phyloP scores from a whole-genome alignment of 2,329 filamentous ascomycete genomes.

The Bertia moriformis region DNA sequence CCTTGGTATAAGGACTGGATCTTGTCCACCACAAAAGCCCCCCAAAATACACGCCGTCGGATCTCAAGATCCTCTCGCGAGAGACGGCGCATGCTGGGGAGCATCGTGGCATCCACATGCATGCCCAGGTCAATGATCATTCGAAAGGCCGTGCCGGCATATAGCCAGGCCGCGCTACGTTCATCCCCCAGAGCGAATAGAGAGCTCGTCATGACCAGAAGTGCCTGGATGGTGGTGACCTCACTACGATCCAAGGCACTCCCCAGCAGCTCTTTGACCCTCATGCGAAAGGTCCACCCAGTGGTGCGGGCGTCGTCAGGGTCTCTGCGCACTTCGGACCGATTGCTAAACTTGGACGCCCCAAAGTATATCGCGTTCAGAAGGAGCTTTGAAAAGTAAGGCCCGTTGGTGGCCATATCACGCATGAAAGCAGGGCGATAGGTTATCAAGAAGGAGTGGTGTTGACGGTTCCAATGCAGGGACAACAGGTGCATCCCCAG shows the following conservation, averaged over 20 bases:
- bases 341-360: slow-evolving; percentile 25
- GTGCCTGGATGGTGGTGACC: slow-evolving; percentile 36
- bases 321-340: slow-evolving; percentile 26
- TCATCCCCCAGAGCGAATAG: slow-evolving; percentile 33
- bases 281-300: slow-evolving; percentile 28
- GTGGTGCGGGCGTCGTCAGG: slow-evolving; percentile 28
- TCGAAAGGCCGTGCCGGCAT: slow-evolving; percentile 38
- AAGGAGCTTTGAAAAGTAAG: slow-evolving; percentile 30
- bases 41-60: slow-evolving; percentile 27
- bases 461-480: slow-evolving; percentile 29
- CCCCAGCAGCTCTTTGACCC: slow-evolving; percentile 29
- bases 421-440: slow-evolving; percentile 26
- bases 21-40: slow-evolving; percentile 30
- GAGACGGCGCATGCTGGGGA: slow-evolving; percentile 14
- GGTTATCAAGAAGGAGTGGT: slow-evolving; percentile 22
- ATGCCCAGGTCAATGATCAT: slow-evolving; percentile 39
- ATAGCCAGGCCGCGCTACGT: slow-evolving; percentile 38
- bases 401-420: slow-evolving; percentile 27
- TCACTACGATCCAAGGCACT: slow-evolving; percentile 28
- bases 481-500: slow-evolving; percentile 26
- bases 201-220: slow-evolving; percentile 33
- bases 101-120: slow-evolving; percentile 23
- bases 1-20: slow-evolving; percentile 39
- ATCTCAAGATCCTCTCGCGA: slow-evolving; percentile 29
- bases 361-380: slow-evolving; percentile 29